Evolutionary conservation across 495 filamentous ascomycete genomes (phyloP).

Genomic region (Aspergillus diversus): DNA sequence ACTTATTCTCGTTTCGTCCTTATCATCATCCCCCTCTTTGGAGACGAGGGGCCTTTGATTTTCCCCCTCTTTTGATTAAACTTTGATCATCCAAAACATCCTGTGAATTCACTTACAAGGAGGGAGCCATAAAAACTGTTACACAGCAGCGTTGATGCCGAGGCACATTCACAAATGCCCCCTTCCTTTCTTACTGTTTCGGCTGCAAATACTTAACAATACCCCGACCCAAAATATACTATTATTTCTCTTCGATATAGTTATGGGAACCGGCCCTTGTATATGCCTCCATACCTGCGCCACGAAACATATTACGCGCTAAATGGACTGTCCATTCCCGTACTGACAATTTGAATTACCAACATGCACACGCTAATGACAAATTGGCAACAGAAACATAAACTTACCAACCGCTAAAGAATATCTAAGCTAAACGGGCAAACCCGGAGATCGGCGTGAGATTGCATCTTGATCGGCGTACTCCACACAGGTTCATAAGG

Average conservation of each 20-base stretch:
- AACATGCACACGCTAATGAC: not conserved
- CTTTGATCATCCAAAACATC: not conserved
- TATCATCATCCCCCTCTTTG: not conserved
- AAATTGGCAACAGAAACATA: not conserved
- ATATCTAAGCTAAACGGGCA: not conserved
- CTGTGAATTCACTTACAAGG: not conserved
- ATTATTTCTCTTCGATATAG: too few species aligned
- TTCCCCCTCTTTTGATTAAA: slow-evolving; percentile 4
- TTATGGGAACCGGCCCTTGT: too few species aligned
- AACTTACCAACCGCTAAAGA: not conserved
- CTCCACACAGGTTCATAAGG: not conserved
- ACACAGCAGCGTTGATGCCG: not conserved
- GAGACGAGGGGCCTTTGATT: not conserved
- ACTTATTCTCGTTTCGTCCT: slow-evolving; percentile 1
- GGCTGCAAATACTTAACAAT: too few species aligned
- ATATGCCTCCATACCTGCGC: too few species aligned
- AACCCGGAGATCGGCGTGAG: not conserved
- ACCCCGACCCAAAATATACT: too few species aligned
- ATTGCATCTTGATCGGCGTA: not conserved
- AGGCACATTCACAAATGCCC: too few species aligned
- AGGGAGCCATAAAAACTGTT: not conserved
- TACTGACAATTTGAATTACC: not conserved
- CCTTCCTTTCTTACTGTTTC: too few species aligned
- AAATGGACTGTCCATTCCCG: not conserved
- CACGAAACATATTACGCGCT: not conserved